A percentile compares a stretch with the other conserved stretches of the same genome.
These are phyloP conservation scores for Juncus effusus DNA, from an alignment of 176 grass and related monocot genomes.

Conservation along the genomic window DNA sequence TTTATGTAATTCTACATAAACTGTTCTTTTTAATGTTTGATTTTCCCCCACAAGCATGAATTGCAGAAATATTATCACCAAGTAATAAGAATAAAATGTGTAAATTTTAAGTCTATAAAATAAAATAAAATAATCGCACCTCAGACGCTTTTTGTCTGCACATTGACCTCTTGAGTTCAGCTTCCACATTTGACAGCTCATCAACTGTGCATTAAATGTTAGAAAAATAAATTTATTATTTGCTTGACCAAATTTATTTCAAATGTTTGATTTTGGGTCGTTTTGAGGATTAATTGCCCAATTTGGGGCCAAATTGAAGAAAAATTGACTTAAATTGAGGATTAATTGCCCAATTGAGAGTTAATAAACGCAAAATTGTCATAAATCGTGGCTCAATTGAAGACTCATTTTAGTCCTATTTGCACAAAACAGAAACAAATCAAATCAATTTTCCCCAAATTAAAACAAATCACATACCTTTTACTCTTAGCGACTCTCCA, in stretches of 20 bases:
- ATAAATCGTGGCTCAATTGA: background rate
- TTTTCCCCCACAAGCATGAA: too few relatives aligned
- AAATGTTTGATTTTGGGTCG: background rate
- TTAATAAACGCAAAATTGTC: slow-evolving; percentile 5
- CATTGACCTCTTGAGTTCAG: slow-evolving; percentile 57
- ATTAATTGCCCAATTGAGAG: background rate
- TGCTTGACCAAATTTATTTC: background rate
- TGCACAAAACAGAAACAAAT: slow-evolving; percentile 17
- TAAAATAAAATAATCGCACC: slow-evolving; percentile 35
- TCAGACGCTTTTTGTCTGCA: slow-evolving; percentile 75
- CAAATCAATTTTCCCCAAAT: background rate
- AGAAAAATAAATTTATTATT: slow-evolving; percentile 1
- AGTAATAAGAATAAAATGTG: background rate
- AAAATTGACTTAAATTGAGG: slow-evolving; percentile 1
- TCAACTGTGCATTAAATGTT: slow-evolving; percentile 45
- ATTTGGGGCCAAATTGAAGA: background rate
- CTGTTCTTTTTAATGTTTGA: too few relatives aligned
- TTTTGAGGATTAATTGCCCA: background rate
- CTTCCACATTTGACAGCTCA: slow-evolving; percentile 58
- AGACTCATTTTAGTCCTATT: slow-evolving; percentile 14
- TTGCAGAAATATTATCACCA: too few relatives aligned
- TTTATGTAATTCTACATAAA: too few relatives aligned
- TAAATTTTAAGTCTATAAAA: background rate
- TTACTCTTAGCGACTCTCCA: slow-evolving; percentile 49
- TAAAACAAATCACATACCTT: slow-evolving; percentile 43